Evolutionary conservation across 1,284 basidiomycete species (phyloP).

Genomic region (Tilletia walkeri): DNA sequence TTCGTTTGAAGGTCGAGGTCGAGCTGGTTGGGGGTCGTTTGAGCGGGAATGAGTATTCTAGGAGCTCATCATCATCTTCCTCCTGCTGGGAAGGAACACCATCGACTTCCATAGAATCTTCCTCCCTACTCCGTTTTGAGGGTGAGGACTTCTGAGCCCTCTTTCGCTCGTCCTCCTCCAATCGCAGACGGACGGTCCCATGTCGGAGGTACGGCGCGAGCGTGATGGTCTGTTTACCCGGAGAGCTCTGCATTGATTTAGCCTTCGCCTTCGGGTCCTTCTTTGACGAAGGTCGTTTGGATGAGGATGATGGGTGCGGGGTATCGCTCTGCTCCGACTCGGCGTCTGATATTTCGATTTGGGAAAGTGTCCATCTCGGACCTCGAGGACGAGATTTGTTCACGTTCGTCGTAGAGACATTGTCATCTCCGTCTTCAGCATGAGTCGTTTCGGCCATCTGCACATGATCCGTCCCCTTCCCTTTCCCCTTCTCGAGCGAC

Average conservation of each 20-base stretch:
- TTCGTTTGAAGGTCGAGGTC: neutral
- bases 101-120: neutral
- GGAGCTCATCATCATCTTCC: neutral
- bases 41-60: neutral
- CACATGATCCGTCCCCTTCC: neutral
- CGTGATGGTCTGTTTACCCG: slow-evolving; percentile 8
- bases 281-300: too few species aligned
- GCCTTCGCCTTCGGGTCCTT: neutral
- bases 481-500: neutral
- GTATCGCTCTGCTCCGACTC: neutral
- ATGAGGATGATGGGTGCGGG: neutral
- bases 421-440: too few species aligned
- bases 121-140: neutral
- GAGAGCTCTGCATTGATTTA: neutral
- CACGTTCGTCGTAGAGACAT: too few species aligned
- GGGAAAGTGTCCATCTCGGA: neutral
- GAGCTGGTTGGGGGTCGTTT: too few species aligned
- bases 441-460: too few species aligned
- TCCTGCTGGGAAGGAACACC: neutral
- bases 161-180: slow-evolving; percentile 4
- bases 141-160: neutral
- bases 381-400: neutral
- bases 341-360: slow-evolving; percentile 12
- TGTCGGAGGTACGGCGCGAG: slow-evolving; percentile 9
- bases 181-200: neutral